Evolutionary conservation across 192 early-diverging fungal species (phyloP).

Genomic region (Phycomyces nitens): DNA sequence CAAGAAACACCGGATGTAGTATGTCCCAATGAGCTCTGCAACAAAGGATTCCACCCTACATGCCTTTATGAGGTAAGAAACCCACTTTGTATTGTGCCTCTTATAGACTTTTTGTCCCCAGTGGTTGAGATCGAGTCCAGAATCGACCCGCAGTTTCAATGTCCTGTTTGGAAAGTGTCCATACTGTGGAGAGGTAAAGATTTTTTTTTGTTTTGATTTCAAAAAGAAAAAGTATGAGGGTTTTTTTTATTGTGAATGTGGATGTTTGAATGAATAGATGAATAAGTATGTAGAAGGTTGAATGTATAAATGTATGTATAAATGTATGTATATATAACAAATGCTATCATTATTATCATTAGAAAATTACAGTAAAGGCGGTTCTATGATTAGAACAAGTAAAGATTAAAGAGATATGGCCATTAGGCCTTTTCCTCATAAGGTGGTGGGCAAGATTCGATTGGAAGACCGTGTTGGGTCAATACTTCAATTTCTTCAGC

Average conservation of each 20-base stretch:
- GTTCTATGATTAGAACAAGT: not conserved
- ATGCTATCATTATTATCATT: not conserved
- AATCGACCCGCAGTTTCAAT: slow-evolving; percentile 17
- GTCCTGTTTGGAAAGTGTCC: slow-evolving; percentile 28
- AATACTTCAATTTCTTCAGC: not conserved
- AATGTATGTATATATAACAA: not conserved
- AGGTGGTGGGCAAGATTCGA: not conserved
- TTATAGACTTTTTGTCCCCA: not conserved
- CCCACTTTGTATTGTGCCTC: not conserved
- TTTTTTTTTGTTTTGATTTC: too few relatives aligned
- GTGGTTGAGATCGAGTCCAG: slow-evolving; percentile 22
- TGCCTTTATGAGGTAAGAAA: slow-evolving; percentile 18
- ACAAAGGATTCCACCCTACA: slow-evolving; percentile 12
- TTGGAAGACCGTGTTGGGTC: not conserved
- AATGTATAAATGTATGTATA: not conserved
- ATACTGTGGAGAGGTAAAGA: slow-evolving; percentile 22
- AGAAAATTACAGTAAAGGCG: slow-evolving; percentile 21
- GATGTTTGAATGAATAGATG: not conserved
- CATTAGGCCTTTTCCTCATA: not conserved
- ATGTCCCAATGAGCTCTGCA: slow-evolving; percentile 15
- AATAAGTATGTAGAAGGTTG: not conserved
- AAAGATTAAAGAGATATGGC: not conserved
- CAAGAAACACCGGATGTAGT: slow-evolving; percentile 6
- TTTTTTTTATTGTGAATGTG: not conserved
- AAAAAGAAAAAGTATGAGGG: slow-evolving; percentile 1